phyloP scores from a whole-genome alignment of 331 rosid genomes.

The Acacia pycnantha region DNA sequence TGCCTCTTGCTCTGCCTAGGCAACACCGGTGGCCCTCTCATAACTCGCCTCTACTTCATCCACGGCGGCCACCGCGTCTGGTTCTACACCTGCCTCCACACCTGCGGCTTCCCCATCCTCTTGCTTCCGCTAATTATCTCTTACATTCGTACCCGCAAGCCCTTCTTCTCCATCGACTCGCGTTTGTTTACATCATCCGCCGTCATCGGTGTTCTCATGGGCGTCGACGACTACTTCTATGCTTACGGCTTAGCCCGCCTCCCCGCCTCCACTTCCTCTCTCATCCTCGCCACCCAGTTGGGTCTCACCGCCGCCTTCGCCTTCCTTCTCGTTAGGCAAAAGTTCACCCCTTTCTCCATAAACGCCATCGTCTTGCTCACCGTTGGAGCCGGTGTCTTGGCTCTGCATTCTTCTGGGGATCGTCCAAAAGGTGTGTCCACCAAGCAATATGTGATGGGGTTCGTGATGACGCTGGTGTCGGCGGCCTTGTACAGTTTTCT shows the following conservation, averaged over 20 bases:
- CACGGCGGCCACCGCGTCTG: conserved; percentile 83
- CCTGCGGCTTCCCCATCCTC: conserved; percentile 62
- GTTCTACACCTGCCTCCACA: conserved; percentile 72
- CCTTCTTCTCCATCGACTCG: background rate
- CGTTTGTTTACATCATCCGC: background rate
- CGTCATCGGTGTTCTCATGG: background rate
- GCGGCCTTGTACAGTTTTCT: conserved; percentile 67
- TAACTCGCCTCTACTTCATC: conserved; percentile 79
- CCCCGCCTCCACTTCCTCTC: background rate
- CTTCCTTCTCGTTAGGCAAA: background rate
- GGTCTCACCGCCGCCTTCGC: background rate
- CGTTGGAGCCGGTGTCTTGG: background rate
- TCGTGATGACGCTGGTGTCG: conserved; percentile 63
- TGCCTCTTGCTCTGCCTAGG: conserved; percentile 53
- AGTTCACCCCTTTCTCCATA: background rate
- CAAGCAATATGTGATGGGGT: conserved; percentile 51
- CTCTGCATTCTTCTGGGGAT: background rate
- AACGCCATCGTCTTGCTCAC: background rate
- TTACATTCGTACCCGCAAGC: conserved; percentile 34
- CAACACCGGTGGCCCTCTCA: conserved; percentile 63
- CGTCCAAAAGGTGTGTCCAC: conserved; percentile 40
- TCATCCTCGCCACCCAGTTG: background rate
- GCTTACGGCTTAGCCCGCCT: background rate
- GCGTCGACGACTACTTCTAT: background rate
- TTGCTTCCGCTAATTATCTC: conserved; percentile 46